A percentile compares a stretch with the other conserved stretches of the same genome.
Conservation (phyloP, 345 rosid genomes). For the Cardamine chenopodiifolia region DNA sequence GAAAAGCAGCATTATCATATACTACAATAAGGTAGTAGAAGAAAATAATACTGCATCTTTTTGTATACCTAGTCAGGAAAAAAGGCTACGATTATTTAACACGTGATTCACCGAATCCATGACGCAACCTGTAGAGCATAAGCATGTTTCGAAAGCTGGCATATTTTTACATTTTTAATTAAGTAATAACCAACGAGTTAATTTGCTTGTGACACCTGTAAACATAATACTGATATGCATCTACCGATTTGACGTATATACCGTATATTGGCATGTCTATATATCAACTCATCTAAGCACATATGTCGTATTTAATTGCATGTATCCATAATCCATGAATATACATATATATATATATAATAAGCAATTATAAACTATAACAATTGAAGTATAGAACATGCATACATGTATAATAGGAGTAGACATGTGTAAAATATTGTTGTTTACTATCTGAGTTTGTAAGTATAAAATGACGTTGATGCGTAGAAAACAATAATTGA, state of each 20-base stretch:
- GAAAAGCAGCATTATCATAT: neutral
- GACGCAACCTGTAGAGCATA: constrained; percentile 15
- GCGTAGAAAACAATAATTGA: constrained; percentile 34
- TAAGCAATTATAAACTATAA: neutral
- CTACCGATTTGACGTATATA: neutral
- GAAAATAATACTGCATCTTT: neutral
- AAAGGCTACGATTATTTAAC: constrained; percentile 16
- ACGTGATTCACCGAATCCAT: constrained; percentile 39
- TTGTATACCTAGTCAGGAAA: neutral
- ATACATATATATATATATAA: too few relatives aligned
- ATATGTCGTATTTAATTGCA: neutral
- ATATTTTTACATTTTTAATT: neutral
- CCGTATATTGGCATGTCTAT: neutral
- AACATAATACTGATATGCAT: neutral
- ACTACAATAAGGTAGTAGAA: neutral
- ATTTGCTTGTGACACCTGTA: neutral
- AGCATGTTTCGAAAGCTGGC: constrained; percentile 29
- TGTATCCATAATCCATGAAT: too few relatives aligned
- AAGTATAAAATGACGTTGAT: neutral
- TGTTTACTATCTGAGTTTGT: neutral
- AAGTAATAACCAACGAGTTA: neutral
- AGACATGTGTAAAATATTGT: neutral
- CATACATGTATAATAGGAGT: neutral
- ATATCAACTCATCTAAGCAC: neutral
- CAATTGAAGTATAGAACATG: neutral